phyloP scores from a whole-genome alignment of 106 monocot species.

The Dendrobium nobile region DNA sequence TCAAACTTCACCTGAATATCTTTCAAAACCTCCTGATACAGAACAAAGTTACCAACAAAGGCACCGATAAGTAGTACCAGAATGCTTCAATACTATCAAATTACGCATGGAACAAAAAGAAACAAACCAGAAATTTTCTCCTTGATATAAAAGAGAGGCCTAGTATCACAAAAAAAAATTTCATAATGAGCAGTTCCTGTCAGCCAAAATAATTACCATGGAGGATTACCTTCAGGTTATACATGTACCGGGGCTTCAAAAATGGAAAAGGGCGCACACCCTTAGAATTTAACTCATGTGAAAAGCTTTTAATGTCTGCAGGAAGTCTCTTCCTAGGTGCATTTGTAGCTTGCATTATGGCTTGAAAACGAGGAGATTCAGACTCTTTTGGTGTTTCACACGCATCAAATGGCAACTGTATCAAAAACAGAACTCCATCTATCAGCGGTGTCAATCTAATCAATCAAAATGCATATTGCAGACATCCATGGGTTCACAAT shows the following conservation, averaged over 20 bases:
- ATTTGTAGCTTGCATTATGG: slow-evolving; percentile 91
- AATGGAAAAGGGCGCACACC: slow-evolving; percentile 96
- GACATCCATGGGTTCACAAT: background rate
- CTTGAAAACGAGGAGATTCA: slow-evolving; percentile 98
- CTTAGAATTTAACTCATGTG: slow-evolving; percentile 92
- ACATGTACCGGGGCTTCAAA: slow-evolving; percentile 69
- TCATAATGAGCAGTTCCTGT: background rate
- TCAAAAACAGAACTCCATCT: slow-evolving; percentile 5
- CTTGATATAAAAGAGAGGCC: background rate
- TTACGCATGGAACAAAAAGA: background rate
- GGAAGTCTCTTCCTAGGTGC: slow-evolving; percentile 86
- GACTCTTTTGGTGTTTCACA: slow-evolving; percentile 93
- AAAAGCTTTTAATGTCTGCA: slow-evolving; percentile 85
- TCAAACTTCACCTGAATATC: slow-evolving; percentile 83
- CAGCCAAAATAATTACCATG: background rate
- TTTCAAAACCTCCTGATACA: slow-evolving; percentile 69
- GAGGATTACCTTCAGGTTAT: slow-evolving; percentile 68
- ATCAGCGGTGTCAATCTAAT: slow-evolving; percentile 11
- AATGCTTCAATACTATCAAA: background rate
- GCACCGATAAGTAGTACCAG: background rate
- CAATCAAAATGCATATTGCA: slow-evolving; percentile 9
- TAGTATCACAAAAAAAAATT: background rate
- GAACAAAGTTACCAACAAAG: slow-evolving; percentile 2
- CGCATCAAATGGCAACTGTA: slow-evolving; percentile 68
- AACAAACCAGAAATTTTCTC: background rate